Evolutionary conservation across 768 basidiomycete species (phyloP).

Genomic region (Exidia glandulosa): DNA sequence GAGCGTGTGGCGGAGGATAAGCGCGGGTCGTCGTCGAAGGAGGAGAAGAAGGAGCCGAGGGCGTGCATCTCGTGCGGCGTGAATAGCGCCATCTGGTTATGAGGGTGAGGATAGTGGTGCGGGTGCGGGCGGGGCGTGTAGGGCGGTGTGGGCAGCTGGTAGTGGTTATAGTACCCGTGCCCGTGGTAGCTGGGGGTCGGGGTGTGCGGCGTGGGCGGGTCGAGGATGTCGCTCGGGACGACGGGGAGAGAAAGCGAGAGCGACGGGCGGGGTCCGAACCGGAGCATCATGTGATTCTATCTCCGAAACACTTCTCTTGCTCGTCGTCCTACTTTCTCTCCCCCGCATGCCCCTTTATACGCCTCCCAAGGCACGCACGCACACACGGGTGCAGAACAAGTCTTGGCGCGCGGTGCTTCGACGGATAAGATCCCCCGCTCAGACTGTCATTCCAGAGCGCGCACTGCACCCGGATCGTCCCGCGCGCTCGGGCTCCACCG

Average conservation of each 20-base stretch:
- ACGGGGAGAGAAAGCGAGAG: background rate
- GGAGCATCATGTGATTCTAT: too few species aligned
- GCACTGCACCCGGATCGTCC: background rate
- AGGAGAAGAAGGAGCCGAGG: background rate
- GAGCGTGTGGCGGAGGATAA: background rate
- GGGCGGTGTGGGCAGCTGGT: background rate
- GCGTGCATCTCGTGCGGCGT: background rate
- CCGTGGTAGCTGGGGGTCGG: background rate
- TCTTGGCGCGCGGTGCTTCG: background rate
- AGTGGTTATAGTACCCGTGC: too few species aligned
- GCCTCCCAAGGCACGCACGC: background rate
- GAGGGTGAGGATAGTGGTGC: background rate
- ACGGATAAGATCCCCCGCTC: background rate
- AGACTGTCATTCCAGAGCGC: too few species aligned
- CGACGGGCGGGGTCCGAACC: background rate
- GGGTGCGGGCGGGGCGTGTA: background rate
- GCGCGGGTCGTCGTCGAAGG: background rate
- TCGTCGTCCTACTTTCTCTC: background rate
- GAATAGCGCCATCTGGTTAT: background rate
- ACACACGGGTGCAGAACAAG: background rate
- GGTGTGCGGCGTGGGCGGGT: background rate
- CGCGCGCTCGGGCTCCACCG: background rate
- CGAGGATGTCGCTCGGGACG: background rate
- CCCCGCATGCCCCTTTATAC: background rate
- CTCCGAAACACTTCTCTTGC: too few species aligned